A percentile compares a stretch with the other conserved stretches of the same genome.
These are phyloP conservation scores for Apiotrichum gamsii DNA, from an alignment of 1,284 basidiomycete species.

Conservation along the genomic window DNA sequence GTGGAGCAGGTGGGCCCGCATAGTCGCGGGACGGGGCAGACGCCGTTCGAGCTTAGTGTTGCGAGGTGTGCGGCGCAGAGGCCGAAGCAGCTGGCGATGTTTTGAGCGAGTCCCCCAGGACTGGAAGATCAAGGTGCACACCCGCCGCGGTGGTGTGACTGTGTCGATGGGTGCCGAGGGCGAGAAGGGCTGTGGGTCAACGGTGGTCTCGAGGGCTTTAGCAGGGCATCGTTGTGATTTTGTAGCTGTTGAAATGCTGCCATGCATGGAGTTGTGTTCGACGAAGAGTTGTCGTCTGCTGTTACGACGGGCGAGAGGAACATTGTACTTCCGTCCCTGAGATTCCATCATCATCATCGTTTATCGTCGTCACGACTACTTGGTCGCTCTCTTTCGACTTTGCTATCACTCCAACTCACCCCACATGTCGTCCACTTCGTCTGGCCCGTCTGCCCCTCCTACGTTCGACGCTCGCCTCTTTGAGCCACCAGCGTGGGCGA, in stretches of 20 bases:
- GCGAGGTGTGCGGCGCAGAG: conserved; percentile 36
- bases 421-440: background rate
- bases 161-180: conserved; percentile 50
- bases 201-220: conserved; percentile 52
- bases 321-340: too few species aligned
- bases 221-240: conserved; percentile 49
- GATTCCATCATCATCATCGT: too few species aligned
- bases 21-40: conserved; percentile 20
- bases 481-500: conserved; percentile 36
- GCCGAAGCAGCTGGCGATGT: too few species aligned
- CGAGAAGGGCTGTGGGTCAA: conserved; percentile 57
- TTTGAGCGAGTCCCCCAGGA: conserved; percentile 59
- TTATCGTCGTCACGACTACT: too few species aligned
- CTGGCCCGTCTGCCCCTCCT: background rate
- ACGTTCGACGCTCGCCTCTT: conserved; percentile 30
- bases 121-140: conserved; percentile 61
- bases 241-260: too few species aligned
- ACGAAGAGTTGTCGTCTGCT: too few species aligned
- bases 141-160: conserved; percentile 61
- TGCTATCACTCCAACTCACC: too few species aligned
- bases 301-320: too few species aligned
- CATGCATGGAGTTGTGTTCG: too few species aligned
- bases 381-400: too few species aligned
- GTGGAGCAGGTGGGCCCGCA: background rate
- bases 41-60: conserved; percentile 39